Evolutionary conservation across 2,329 filamentous ascomycete species (phyloP).

Genomic region (Colletotrichum gloeosporioides): DNA sequence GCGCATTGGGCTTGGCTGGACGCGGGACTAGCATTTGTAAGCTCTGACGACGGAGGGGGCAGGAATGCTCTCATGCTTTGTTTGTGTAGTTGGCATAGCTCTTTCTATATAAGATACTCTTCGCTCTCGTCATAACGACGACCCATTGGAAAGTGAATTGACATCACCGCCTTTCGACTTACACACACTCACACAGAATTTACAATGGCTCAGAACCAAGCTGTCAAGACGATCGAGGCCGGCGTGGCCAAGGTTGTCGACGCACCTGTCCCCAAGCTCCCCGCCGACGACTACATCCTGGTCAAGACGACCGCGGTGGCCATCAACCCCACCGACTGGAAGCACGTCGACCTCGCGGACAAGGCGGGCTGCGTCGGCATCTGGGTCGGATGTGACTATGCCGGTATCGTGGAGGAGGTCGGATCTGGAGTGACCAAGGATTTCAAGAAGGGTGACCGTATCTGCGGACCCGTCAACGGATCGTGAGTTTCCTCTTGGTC

Average conservation of each 20-base stretch:
- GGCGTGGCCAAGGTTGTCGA: conserved; percentile 35
- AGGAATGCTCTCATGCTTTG: neutral
- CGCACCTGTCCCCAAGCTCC: conserved; percentile 23
- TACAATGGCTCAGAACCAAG: conserved; percentile 20
- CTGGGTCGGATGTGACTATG: conserved; percentile 50
- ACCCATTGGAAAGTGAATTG: neutral
- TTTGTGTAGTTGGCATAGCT: neutral
- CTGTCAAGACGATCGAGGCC: conserved; percentile 19
- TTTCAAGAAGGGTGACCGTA: conserved; percentile 53
- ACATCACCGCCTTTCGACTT: neutral
- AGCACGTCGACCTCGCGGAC: conserved; percentile 32
- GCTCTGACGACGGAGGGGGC: conserved; percentile 2
- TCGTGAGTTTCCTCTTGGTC: conserved; percentile 20
- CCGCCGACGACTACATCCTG: conserved; percentile 33
- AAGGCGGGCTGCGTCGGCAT: conserved; percentile 21
- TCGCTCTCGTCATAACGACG: neutral
- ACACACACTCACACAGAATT: neutral
- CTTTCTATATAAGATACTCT: neutral
- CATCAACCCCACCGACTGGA: conserved; percentile 42
- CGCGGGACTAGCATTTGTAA: conserved; percentile 11
- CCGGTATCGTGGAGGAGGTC: conserved; percentile 51
- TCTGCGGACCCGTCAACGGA: conserved; percentile 46
- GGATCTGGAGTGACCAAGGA: conserved; percentile 46
- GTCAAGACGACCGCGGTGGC: conserved; percentile 40
- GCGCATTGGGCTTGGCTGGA: neutral